phyloP scores from a whole-genome alignment of 1,284 basidiomycete genomes.

The Rhodotorula mucilaginosa region DNA sequence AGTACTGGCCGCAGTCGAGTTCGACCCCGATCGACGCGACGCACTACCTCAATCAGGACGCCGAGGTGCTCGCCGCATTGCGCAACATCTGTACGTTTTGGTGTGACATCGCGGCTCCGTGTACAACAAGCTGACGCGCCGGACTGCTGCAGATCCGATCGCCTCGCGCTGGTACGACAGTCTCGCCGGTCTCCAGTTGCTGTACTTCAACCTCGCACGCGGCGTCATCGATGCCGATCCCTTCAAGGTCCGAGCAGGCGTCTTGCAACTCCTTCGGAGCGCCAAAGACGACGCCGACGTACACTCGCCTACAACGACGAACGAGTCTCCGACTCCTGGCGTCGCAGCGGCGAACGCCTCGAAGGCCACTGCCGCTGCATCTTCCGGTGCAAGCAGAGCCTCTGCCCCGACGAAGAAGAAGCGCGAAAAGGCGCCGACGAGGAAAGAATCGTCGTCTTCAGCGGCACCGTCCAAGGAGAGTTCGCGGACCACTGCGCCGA shows the following conservation, averaged over 20 bases:
- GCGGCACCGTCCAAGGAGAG: background rate
- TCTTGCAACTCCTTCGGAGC: constrained; percentile 35
- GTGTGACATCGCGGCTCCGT: no score
- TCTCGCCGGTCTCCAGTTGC: constrained; percentile 32
- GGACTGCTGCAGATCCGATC: constrained; percentile 27
- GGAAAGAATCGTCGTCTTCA: background rate
- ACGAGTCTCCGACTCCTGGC: background rate
- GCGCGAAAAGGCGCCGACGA: background rate
- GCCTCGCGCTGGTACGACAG: constrained; percentile 37
- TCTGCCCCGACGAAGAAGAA: background rate
- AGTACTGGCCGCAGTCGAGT: constrained; percentile 35
- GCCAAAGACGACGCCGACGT: constrained; percentile 25
- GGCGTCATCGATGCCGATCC: constrained; percentile 39
- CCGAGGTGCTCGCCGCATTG: constrained; percentile 26
- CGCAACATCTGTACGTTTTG: constrained; percentile 21
- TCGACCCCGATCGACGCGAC: constrained; percentile 10
- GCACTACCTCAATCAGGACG: constrained; percentile 29
- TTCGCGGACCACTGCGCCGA: background rate
- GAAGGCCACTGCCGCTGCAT: background rate
- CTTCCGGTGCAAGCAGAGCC: background rate
- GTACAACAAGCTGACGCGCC: background rate
- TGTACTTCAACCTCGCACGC: constrained; percentile 33
- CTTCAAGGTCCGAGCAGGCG: constrained; percentile 32
- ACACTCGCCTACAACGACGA: background rate
- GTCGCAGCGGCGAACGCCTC: background rate